Conservation (phyloP, 148 eudicot species). For the Camellia granthamiana region DNA sequence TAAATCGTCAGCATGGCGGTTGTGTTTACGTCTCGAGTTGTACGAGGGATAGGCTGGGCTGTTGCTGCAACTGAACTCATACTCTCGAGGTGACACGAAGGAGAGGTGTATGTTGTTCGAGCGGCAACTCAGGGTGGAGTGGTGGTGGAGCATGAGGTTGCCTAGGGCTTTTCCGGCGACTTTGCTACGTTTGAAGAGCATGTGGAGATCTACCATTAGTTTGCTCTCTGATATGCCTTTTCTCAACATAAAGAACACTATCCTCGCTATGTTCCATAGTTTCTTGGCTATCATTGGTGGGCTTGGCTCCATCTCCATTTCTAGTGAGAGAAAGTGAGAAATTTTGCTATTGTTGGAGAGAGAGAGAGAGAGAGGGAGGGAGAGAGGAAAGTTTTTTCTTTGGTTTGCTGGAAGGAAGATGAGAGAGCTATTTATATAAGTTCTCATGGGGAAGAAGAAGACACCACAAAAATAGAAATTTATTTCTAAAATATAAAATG, state of each 20-base stretch:
- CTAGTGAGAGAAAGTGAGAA: not conserved
- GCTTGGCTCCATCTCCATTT: slow-evolving; percentile 37
- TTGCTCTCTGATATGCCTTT: slow-evolving; percentile 58
- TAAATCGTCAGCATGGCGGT: slow-evolving; percentile 22
- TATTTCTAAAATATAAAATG: not conserved
- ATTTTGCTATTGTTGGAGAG: not conserved
- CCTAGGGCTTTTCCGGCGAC: slow-evolving; percentile 42
- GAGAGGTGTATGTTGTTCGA: slow-evolving; percentile 32
- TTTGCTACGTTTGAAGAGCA: slow-evolving; percentile 44
- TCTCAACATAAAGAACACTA: slow-evolving; percentile 31
- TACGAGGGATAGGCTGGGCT: slow-evolving; percentile 40
- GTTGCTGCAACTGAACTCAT: slow-evolving; percentile 77
- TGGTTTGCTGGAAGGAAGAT: not conserved
- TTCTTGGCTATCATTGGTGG: slow-evolving; percentile 37
- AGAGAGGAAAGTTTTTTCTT: not conserved
- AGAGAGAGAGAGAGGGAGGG: not conserved
- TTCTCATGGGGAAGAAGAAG: slow-evolving; percentile 6
- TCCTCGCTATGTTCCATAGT: slow-evolving; percentile 28
- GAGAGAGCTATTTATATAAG: slow-evolving; percentile 15
- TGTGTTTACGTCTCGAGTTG: slow-evolving; percentile 25
- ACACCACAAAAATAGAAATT: slow-evolving; percentile 8
- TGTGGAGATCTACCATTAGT: slow-evolving; percentile 42
- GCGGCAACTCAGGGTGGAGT: slow-evolving; percentile 41
- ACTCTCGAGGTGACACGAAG: slow-evolving; percentile 45
- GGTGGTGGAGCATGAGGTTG: slow-evolving; percentile 47